These are phyloP conservation scores for Teratosphaeria nubilosa DNA, from an alignment of 2,329 filamentous ascomycete genomes.

Conservation along the genomic window DNA sequence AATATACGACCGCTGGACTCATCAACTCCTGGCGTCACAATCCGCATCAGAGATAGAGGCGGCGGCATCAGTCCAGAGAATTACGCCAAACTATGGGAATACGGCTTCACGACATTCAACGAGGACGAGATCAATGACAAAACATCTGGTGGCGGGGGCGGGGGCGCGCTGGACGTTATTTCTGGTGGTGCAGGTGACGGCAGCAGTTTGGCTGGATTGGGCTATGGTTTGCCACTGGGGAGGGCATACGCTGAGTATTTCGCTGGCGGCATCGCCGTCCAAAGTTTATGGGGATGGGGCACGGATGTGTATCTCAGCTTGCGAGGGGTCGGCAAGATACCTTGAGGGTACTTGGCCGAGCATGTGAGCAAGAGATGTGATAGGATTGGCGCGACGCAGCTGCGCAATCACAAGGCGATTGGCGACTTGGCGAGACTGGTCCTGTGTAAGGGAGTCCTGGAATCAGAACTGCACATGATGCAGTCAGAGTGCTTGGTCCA, in stretches of 20 bases:
- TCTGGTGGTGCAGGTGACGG: slow-evolving; percentile 61
- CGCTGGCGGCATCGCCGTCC: slow-evolving; percentile 87
- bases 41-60: slow-evolving; percentile 89
- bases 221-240: slow-evolving; percentile 83
- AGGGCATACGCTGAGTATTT: slow-evolving; percentile 97
- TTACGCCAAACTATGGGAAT: slow-evolving; percentile 84
- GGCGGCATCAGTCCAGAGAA: slow-evolving; percentile 83
- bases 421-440: not conserved
- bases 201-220: slow-evolving; percentile 75
- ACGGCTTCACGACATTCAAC: slow-evolving; percentile 91
- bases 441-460: too few species aligned
- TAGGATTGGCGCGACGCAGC: not conserved
- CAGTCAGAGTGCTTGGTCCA: too few species aligned
- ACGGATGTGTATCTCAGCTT: slow-evolving; percentile 57
- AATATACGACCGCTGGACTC: slow-evolving; percentile 37
- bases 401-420: not conserved
- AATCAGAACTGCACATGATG: too few species aligned
- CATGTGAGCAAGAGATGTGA: not conserved
- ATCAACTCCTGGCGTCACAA: slow-evolving; percentile 72
- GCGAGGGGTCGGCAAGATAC: slow-evolving; percentile 45
- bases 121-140: slow-evolving; percentile 49
- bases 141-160: slow-evolving; percentile 37
- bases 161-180: slow-evolving; percentile 66
- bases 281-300: slow-evolving; percentile 91
- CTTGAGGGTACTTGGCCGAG: not conserved